Evolutionary conservation across 352 stramenopile species (phyloP).

Genomic region (Pseudoperonospora humuli): DNA sequence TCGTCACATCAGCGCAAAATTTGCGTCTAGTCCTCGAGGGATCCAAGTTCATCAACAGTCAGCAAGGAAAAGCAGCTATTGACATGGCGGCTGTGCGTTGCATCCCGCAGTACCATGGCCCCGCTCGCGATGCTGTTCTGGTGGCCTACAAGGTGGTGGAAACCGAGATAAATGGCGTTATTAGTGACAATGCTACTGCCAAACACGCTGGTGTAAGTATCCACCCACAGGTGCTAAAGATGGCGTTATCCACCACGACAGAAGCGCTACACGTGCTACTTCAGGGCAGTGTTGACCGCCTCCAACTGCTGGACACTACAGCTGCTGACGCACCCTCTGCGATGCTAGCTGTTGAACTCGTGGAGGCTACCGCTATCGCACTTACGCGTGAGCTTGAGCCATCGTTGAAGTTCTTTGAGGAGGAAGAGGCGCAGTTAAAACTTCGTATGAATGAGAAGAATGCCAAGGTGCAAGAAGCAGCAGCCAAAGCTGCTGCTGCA

Average conservation of each 20-base stretch:
- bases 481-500: slow-evolving; percentile 59
- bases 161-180: slow-evolving; percentile 54
- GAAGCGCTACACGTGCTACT: slow-evolving; percentile 53
- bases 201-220: slow-evolving; percentile 31
- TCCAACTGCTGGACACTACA: slow-evolving; percentile 18
- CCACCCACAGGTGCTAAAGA: slow-evolving; percentile 63
- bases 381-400: slow-evolving; percentile 43
- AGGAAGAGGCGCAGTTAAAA: slow-evolving; percentile 56
- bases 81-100: slow-evolving; percentile 42
- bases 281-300: slow-evolving; percentile 48
- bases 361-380: slow-evolving; percentile 32
- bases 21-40: slow-evolving; percentile 84
- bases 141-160: slow-evolving; percentile 64
- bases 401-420: slow-evolving; percentile 47
- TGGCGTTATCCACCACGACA: slow-evolving; percentile 39
- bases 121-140: slow-evolving; percentile 57
- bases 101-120: slow-evolving; percentile 82
- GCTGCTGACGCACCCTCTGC: slow-evolving; percentile 11
- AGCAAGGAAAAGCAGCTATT: slow-evolving; percentile 26
- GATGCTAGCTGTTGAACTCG: slow-evolving; percentile 37
- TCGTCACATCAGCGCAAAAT: slow-evolving; percentile 76
- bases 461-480: slow-evolving; percentile 54
- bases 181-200: slow-evolving; percentile 15
- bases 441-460: slow-evolving; percentile 44
- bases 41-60: slow-evolving; percentile 75